Evolutionary conservation across 2,329 filamentous ascomycete genomes (phyloP), one percentile per base, ranked within the genome.

Genomic region (Verticillium longisporum): DNA sequence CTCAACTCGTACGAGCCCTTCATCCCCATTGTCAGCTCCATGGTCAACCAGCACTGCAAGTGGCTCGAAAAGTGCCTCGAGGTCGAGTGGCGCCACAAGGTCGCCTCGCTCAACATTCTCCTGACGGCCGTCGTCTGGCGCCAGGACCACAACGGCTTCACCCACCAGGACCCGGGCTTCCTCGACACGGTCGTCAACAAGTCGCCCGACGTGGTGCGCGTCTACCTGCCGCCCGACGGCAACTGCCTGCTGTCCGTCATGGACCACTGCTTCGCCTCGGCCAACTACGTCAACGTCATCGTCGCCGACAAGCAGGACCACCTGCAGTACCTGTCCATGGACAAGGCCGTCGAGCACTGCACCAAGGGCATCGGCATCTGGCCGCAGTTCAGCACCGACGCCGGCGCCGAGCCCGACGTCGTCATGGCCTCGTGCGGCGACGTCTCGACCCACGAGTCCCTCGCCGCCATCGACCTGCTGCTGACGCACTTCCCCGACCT

Each of bases 101-200:
- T 92, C 11, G 83, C 89, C 9, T 92, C 89, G 0, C 83, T 93
- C 67, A 93, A 93, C 76, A 92, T 92, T 66, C 82, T 93, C 14
- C 80, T 92, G 60, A 92, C 90, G 1, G 86, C 88, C 1, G 90
- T 90, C 7, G 89, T 92, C 61, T 92, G 89, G 90, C 80, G 90
- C 68, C 90, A 92, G 77, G 90, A 92, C 66, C 90, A 92, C 78
- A 93, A 92, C 68, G 90, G 90, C 38, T 93, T 93, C 76, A 92
- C 88, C 0, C 89, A 92, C 71, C 89, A 92, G 71, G 89, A 92
- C 65, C 90, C 89, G 0, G 89, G 89, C 45, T 93, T 93, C 81
- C 82, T 93, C 13, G 89, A 92, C 65, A 87, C 92, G 0, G 83
- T 93, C 2, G 87, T 86, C 66, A 92, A 93, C 78, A 92, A 92